These are phyloP conservation scores for Neurospora sp. DNA, from an alignment of 495 filamentous ascomycete genomes.

Conservation along the genomic window DNA sequence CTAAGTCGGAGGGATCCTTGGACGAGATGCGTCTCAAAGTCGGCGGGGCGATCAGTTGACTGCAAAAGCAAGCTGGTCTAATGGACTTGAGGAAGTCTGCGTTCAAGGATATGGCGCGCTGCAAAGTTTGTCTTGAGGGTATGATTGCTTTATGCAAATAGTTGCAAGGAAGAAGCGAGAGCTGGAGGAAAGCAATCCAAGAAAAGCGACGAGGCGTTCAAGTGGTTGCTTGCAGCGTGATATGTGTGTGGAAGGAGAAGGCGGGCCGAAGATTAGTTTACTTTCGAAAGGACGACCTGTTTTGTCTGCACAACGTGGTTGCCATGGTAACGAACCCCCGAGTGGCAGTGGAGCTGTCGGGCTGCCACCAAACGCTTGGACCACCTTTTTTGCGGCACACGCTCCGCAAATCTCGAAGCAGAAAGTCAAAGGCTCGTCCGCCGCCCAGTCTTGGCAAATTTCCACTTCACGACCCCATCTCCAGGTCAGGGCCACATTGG, in stretches of 20 bases:
- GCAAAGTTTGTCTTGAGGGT: conserved; percentile 4
- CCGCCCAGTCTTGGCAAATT: not conserved
- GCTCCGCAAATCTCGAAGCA: not conserved
- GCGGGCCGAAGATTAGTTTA: not conserved
- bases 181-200: conserved; percentile 20
- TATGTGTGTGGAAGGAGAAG: conserved; percentile 4
- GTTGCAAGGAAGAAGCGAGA: conserved; percentile 14
- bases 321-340: not conserved
- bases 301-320: not conserved
- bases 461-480: not conserved
- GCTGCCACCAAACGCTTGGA: not conserved
- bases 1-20: conserved; percentile 37
- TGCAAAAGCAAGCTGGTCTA: conserved; percentile 32
- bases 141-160: conserved; percentile 8
- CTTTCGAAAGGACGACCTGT: not conserved
- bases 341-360: not conserved
- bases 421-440: not conserved
- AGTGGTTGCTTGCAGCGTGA: not conserved
- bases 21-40: conserved; percentile 25
- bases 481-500: not conserved
- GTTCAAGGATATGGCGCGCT: conserved; percentile 13
- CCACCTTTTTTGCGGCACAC: not conserved
- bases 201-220: conserved; percentile 4
- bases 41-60: conserved; percentile 38
- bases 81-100: conserved; percentile 26